Evolutionary conservation across 345 rosid genomes (phyloP), one percentile per base, ranked within the genome.

Genomic region (Streptanthus diversifolius): DNA sequence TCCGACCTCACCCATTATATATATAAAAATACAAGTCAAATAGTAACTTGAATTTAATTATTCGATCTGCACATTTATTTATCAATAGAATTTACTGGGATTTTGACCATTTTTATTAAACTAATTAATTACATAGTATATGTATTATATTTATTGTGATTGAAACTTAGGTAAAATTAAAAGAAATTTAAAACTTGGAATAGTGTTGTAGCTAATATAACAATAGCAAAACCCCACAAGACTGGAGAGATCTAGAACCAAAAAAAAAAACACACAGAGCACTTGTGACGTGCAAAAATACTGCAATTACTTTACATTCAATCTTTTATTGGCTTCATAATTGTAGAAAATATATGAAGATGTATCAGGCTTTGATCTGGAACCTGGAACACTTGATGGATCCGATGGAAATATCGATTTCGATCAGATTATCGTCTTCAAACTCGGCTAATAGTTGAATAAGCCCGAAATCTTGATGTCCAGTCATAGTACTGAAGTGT

Each of bases 381-480:
- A 84, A 86, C 81, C 91, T 82, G 40, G 93, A 75, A 80, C 83
- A 87, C 77, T 87, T 89, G 81, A 87, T 87, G 59, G 90, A 91
- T 33, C 97, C 96, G 54, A 87, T 71, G 19, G 87, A 91, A 47
- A 91, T 83, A 71, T 89, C 97, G 68, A 91, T 91, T 83, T 91
- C 97, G 41, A 89, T 86, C 76, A 89, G 68, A 71, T 89, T 91
- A n/a, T 91, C 97, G 24, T 91, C 97, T 66, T 91, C 93, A 74
- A 77, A 79, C 82, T 87, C 74, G 18, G 82, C 81, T 57, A 75
- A 84, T 18, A 85, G 45, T 70, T 88, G 92, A 9, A 87, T 85
- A 54, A 84, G 57, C 17, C 37, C 54, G 22, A 74, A 76, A 68
- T 85, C 85, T 74, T 69, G 32, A 40, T 21, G 70, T 59, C 15